Percentiles rank a stretch among this genome's conserved stretches.
Conservation (phyloP, 352 stramenopile species). For the Phytopythium sindhum region DNA sequence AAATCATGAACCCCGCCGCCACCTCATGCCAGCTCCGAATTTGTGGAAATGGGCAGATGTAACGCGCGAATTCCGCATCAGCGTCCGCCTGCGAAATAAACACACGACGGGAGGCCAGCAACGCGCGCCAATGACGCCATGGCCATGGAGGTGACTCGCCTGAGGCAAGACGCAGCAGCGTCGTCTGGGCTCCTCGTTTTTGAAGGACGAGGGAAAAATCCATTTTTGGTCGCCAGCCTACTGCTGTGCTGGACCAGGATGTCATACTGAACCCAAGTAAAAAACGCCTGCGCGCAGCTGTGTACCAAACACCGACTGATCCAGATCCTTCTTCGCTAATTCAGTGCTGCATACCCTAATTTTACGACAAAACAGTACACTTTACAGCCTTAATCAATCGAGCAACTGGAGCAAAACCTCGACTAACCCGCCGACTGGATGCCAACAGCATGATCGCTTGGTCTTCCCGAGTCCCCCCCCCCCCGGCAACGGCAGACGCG, state of each 20-base stretch:
- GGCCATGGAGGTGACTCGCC: no score
- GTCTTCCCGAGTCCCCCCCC: no score
- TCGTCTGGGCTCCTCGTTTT: no score
- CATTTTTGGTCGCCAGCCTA: constrained; percentile 7
- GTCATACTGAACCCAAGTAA: neutral
- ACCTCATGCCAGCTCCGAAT: no score
- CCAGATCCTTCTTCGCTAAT: neutral
- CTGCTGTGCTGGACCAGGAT: neutral
- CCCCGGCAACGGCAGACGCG: no score
- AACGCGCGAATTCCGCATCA: no score
- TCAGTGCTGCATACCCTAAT: neutral
- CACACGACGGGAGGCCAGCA: no score
- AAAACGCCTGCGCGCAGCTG: neutral
- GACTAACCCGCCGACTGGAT: neutral
- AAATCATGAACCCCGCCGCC: neutral
- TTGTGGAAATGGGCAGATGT: no score
- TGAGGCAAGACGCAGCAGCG: no score
- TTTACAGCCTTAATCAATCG: constrained; percentile 1
- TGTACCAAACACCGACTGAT: constrained; percentile 1
- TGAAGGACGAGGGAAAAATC: constrained; percentile 2
- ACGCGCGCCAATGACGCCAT: no score
- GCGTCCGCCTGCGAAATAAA: no score
- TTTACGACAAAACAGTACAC: neutral
- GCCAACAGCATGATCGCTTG: no score
- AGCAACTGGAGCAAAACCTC: neutral